phyloP scores from a whole-genome alignment of 176 grass and related monocot species.

The Rhynchospora pubera region DNA sequence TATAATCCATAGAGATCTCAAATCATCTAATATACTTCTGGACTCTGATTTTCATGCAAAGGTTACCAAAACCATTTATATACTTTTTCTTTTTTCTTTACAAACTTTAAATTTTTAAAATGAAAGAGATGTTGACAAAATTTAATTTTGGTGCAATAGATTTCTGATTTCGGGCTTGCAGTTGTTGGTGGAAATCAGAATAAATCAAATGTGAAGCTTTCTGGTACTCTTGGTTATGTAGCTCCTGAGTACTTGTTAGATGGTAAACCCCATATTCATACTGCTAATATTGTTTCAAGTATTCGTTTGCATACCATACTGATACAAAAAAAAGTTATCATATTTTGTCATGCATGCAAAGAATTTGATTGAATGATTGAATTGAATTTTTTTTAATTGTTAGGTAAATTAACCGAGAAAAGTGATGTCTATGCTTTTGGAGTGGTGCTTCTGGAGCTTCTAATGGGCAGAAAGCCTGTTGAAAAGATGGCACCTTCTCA shows the following conservation, averaged over 20 bases:
- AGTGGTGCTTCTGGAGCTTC: slow-evolving; percentile 81
- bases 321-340: neutral
- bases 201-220: slow-evolving; percentile 69
- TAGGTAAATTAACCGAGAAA: slow-evolving; percentile 95
- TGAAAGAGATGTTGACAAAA: neutral
- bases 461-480: slow-evolving; percentile 87
- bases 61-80: slow-evolving; percentile 26
- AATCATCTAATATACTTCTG: slow-evolving; percentile 98
- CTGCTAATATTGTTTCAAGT: neutral
- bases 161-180: slow-evolving; percentile 98
- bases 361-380: slow-evolving; percentile 15
- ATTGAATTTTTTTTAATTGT: slow-evolving; percentile 10
- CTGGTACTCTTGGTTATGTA: slow-evolving; percentile 90
- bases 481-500: slow-evolving; percentile 80
- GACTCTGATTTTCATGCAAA: slow-evolving; percentile 85
- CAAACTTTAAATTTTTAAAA: neutral
- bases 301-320: neutral
- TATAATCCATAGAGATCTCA: slow-evolving; percentile 92
- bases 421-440: slow-evolving; percentile 98
- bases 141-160: slow-evolving; percentile 35
- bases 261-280: slow-evolving; percentile 37
- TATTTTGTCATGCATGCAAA: neutral
- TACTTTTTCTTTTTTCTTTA: slow-evolving; percentile 1
- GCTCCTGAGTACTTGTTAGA: slow-evolving; percentile 91
- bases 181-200: slow-evolving; percentile 50